phyloP scores from a whole-genome alignment of 345 rosid species.

The Melaleuca alternifolia region DNA sequence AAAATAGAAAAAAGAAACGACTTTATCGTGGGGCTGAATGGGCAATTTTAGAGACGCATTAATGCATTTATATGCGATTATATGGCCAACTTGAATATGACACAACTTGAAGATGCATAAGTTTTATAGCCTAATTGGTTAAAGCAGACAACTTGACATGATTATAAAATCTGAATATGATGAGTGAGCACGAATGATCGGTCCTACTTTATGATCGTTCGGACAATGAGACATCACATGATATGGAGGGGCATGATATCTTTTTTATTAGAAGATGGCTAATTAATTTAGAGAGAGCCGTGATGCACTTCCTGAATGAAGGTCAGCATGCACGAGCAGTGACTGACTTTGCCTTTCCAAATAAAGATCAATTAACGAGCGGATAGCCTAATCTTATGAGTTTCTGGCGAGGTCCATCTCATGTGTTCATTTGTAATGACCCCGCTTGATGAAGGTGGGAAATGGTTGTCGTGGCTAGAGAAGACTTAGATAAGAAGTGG shows the following conservation, averaged over 20 bases:
- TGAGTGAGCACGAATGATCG: neutral
- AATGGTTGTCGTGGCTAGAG: no score
- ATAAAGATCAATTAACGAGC: neutral
- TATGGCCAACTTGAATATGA: fast-evolving
- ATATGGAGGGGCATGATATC: neutral
- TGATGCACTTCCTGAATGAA: neutral
- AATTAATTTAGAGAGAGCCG: neutral
- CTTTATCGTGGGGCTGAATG: neutral
- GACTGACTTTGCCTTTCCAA: neutral
- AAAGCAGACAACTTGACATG: neutral
- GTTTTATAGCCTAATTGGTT: neutral
- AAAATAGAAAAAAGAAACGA: neutral
- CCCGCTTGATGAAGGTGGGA: neutral
- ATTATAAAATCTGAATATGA: neutral
- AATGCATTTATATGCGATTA: neutral
- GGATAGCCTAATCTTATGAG: neutral
- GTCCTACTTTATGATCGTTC: neutral
- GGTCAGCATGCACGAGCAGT: neutral
- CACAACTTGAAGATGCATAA: neutral
- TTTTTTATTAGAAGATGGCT: neutral
- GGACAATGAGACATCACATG: neutral
- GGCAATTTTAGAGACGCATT: neutral
- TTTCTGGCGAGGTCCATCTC: neutral
- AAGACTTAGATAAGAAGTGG: no score
- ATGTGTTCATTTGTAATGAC: neutral